phyloP scores from a whole-genome alignment of 108 stramenopile genomes.

The Asterionellopsis glacialis region DNA sequence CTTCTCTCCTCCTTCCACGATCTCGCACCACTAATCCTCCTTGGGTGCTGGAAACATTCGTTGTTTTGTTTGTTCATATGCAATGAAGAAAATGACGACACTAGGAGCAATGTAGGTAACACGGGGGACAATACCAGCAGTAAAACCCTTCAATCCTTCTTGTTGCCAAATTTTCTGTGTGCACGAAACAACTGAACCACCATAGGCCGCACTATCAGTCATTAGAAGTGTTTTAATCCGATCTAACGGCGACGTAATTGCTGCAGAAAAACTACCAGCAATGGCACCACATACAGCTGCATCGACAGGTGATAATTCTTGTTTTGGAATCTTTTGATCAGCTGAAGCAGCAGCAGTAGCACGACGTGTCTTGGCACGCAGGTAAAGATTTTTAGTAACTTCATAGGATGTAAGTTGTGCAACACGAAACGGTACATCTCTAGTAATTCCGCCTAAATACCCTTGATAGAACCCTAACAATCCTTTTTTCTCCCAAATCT shows the following conservation, averaged over 20 bases:
- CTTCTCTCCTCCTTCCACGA: no score
- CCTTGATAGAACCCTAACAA: constrained; percentile 60
- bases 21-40: no score
- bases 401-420: constrained; percentile 72
- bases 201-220: constrained; percentile 65
- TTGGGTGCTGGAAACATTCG: neutral
- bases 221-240: constrained; percentile 76
- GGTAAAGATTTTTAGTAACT: constrained; percentile 52
- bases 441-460: constrained; percentile 52
- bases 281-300: constrained; percentile 72
- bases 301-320: constrained; percentile 54
- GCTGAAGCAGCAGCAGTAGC: constrained; percentile 13
- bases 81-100: constrained; percentile 79
- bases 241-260: constrained; percentile 71
- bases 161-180: constrained; percentile 49
- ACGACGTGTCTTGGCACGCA: constrained; percentile 20
- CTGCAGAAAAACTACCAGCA: constrained; percentile 72
- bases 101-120: constrained; percentile 78
- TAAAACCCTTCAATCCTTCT: constrained; percentile 60
- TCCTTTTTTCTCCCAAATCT: constrained; percentile 50
- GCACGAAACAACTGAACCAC: constrained; percentile 48
- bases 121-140: constrained; percentile 59
- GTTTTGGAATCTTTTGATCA: constrained; percentile 11
- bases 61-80: constrained; percentile 72
- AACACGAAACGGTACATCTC: constrained; percentile 83